Base-by-base conservation (phyloP, 116 monocot genomes). In the Cymodocea nodosa region DNA sequence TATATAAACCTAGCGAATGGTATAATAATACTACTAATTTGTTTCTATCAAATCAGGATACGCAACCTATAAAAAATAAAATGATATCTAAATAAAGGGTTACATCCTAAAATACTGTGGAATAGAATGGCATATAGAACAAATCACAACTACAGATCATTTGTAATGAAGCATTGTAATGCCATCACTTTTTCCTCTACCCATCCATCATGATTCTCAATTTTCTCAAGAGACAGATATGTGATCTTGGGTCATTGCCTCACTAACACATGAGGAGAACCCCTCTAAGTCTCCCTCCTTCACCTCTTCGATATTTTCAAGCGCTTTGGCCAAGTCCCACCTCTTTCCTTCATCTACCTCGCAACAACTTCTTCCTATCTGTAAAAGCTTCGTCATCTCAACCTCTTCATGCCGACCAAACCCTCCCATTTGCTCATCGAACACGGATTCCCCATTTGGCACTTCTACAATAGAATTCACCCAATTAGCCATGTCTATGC, bases 231-330 rank as follows among this genome's bases (percentile, higher is more conserved):
- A 36, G 35, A 61, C 22, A 18, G 16, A 64, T 20, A 15, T 18
- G n/a, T 39, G 44, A 7, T 44, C 48, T 12, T 23, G 20, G 22
- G 12, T 9, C 54, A 54, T 54, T 13, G 19, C 13, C 19, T 68
- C 68, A 22, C 40, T 44, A 12, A 40, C 68, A 36, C 40, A 39
- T 7, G 69, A 69, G 14, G 69, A 69, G 6, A 16, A 59, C 44
- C 35, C 30, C 30, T 30, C 71, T 34, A 62, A 66, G 3, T 75
- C 68, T 18, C 52, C 40, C 24, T 77, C 85, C 52, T 14, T 70
- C 69, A 87, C 16, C 75, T 82, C 80, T 35, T 92, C 92, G 56
- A 87, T 85, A 77, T 50, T 72, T 30, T 76, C 74, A 0, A 78
- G 0, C 4, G 78, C 87, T 11, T 74, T 76, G 15, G 67, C 68